Evolutionary conservation across 805 yeast species (phyloP), one percentile per base, ranked within the genome.

Genomic region (Dipodascus geniculatus): DNA sequence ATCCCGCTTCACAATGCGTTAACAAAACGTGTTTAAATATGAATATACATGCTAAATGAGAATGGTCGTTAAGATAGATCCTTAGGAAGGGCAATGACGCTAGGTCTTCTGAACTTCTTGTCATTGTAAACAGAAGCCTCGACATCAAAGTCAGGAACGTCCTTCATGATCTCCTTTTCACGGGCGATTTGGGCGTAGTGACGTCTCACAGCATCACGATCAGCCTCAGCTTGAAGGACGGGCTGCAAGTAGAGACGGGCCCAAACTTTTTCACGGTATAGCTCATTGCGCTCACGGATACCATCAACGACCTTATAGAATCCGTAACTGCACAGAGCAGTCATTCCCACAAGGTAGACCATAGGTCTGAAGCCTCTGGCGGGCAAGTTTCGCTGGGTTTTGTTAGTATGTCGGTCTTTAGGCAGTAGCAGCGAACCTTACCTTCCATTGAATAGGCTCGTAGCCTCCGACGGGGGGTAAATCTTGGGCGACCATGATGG

Each of bases 391-490:
- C 95, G 79, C 71, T 67, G 52, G 17, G 48, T 22, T 8, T 4
- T 20, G 23, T 35, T n/a, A 2, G 17, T 16, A n/a, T n/a, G n/a
- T 22, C 48, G 9, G 22, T 9, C 22, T 6, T 16, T 51, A 22
- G 3, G 14, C 23, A n/a, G 49, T n/a, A 19, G 3, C 24, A 11
- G 9, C 19, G 4, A 11, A 38, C 52, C 69, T 47, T 55, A 68
- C 71, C 66, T 83, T 84, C 95, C 95, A 87, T 72, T 87, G 96
- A 56, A 87, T 79, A 48, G 85, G 84, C 58, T 84, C 89, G 64
- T 87, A 87, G 57, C 96, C 95, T 54, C 86, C 87, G 62, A 79
- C 74, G 55, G 96, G 96, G 64, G 96, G 96, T 65, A 87, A 72
- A 65, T 87, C 96, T 75, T 87, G 96, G 42, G 55, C 61, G 60